These are phyloP conservation scores for Monosporozyma aquatica DNA, from an alignment of 805 yeast genomes.

Conservation along the genomic window DNA sequence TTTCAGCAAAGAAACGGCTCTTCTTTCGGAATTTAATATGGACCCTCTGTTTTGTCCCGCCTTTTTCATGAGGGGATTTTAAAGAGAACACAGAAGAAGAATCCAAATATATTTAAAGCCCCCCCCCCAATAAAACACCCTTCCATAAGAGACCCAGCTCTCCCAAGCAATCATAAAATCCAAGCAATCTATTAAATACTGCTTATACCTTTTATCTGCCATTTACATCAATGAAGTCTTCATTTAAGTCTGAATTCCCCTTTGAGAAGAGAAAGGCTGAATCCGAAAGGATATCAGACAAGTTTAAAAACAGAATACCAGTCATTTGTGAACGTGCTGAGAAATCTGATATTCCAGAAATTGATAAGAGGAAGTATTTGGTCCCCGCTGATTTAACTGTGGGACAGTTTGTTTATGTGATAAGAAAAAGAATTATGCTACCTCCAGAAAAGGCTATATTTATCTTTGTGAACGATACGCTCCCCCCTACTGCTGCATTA, in stretches of 20 bases:
- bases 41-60: neutral
- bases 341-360: conserved; percentile 89
- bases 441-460: conserved; percentile 98
- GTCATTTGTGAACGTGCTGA: conserved; percentile 95
- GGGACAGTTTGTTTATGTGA: conserved; percentile 96
- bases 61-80: neutral
- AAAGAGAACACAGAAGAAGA: neutral
- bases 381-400: conserved; percentile 95
- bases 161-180: too few species aligned
- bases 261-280: conserved; percentile 94
- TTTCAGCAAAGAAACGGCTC: neutral
- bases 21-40: neutral
- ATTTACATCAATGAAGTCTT: conserved; percentile 26
- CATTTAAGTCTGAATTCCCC: conserved; percentile 59
- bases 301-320: conserved; percentile 88
- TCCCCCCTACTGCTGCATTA: conserved; percentile 96
- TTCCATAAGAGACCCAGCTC: too few species aligned
- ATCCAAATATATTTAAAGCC: neutral
- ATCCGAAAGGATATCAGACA: conserved; percentile 79
- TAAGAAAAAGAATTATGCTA: conserved; percentile 88
- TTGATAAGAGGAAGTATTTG: conserved; percentile 92
- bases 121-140: neutral
- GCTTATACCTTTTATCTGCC: too few species aligned
- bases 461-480: conserved; percentile 90
- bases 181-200: too few species aligned